Evolutionary conservation across 345 rosid genomes (phyloP), one percentile per base, ranked within the genome.

Genomic region (Trapa incisa): DNA sequence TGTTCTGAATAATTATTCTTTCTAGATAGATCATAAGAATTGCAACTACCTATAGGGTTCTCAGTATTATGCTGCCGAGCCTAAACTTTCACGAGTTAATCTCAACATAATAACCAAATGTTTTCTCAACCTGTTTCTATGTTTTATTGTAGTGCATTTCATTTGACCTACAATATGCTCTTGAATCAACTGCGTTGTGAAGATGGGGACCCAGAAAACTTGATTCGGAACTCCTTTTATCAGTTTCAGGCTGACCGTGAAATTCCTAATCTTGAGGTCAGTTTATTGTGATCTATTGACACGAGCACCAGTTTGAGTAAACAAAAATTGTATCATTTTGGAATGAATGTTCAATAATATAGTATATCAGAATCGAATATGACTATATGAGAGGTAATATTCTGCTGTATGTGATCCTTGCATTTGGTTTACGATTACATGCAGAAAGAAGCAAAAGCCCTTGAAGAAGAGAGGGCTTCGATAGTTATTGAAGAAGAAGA

Each of bases 241-340:
- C 99, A 94, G 80, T 94, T 94, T 75, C 99, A 94, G 82, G 95
- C 97, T 53, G 97, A 94, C 67, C 94, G 87, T 68, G 83, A 91
- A 58, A 84, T 94, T 62, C 99, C 99, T 72, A 91, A 82, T 77
- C 87, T 94, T 65, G 86, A 87, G 99, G 99, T 94, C 42, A 70
- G 86, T 79, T 17, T 16, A 4, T 15, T 39, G 10, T 17, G 42
- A 64, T 64, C 37, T 58, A 32, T 35, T 58, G 11, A 12, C 15
- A 11, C 38, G 13, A 32, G 63, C 15, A 58, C 37, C 37, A 9
- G 2, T 9, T 58, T 37, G 38, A 32, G 16, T 38, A 12, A 32
- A 1, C 63, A 0, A 33, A 58, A 7, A 57, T 2, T 6, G 5
- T 58, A 4, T 38, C 32, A 12, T 32, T 58, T 32, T 58, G 9